Evolutionary conservation across 2,329 filamentous ascomycete species (phyloP).

Genomic region (Fusarium solani-melongenae): DNA sequence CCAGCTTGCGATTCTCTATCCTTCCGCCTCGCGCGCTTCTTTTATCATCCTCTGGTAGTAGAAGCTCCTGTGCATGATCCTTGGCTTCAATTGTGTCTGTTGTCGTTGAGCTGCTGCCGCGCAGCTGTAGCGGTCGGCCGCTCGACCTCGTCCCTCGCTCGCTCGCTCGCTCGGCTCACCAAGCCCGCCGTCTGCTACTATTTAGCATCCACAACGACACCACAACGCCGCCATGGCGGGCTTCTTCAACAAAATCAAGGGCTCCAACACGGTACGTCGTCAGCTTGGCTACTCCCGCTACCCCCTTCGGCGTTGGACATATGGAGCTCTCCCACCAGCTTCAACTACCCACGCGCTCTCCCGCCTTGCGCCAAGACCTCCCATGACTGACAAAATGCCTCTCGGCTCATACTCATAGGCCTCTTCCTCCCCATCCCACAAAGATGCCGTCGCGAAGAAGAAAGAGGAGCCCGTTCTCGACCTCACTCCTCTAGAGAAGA

Average conservation of each 20-base stretch:
- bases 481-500: constrained; percentile 73
- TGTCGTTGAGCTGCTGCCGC: constrained; percentile 49
- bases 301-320: constrained; percentile 4
- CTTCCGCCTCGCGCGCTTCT: constrained; percentile 14
- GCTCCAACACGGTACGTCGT: constrained; percentile 63
- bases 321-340: constrained; percentile 37
- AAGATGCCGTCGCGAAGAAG: constrained; percentile 63
- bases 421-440: constrained; percentile 54
- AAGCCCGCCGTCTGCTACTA: constrained; percentile 26
- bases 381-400: constrained; percentile 48
- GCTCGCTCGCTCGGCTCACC: constrained; percentile 33
- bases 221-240: constrained; percentile 59
- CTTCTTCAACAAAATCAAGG: constrained; percentile 70
- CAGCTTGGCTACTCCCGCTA: constrained; percentile 5
- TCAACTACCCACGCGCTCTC: neutral
- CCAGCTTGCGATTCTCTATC: constrained; percentile 15
- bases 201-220: constrained; percentile 27
- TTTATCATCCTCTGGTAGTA: constrained; percentile 1
- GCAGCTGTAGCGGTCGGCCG: constrained; percentile 49
- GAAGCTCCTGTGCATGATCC: constrained; percentile 41
- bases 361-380: constrained; percentile 29
- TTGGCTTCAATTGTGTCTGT: constrained; percentile 39
- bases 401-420: constrained; percentile 49
- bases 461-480: constrained; percentile 70
- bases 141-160: constrained; percentile 27